Conservation (phyloP, 78 protist genomes). For the Dictyostelium purpureum region DNA sequence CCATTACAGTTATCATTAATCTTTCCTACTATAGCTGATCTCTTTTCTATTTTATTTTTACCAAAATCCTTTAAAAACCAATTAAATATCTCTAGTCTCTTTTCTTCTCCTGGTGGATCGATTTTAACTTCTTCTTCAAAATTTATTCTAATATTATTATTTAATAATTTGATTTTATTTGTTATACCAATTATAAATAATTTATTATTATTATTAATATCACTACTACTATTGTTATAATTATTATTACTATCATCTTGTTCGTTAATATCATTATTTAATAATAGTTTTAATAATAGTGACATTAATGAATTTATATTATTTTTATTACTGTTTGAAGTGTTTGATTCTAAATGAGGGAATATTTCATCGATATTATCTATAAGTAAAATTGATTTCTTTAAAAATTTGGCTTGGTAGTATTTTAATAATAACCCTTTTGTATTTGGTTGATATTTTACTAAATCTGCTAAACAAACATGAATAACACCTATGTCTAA, state of each 20-base stretch:
- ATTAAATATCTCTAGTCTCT: constrained; percentile 51
- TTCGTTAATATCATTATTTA: not conserved
- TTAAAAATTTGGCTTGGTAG: constrained; percentile 8
- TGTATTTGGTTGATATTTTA: constrained; percentile 20
- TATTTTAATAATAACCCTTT: constrained; percentile 34
- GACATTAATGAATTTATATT: not conserved
- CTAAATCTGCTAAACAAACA: constrained; percentile 1
- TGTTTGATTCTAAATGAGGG: not conserved
- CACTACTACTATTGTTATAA: not conserved
- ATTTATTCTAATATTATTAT: not conserved
- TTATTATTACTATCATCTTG: not conserved
- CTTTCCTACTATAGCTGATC: not conserved
- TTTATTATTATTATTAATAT: not conserved
- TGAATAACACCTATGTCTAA: not conserved
- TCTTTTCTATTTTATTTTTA: not conserved
- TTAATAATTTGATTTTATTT: not conserved
- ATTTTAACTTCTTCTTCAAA: constrained; percentile 58
- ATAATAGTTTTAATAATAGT: constrained; percentile 6
- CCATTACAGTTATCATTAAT: constrained; percentile 64
- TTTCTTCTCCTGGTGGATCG: constrained; percentile 19
- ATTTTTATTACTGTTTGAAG: not conserved
- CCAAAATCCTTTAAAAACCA: not conserved
- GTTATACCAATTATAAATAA: constrained; percentile 54
- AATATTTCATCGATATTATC: constrained; percentile 57
- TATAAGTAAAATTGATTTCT: not conserved